Evolutionary conservation across 2,329 filamentous ascomycete genomes (phyloP).

Genomic region (Microsporum canis): DNA sequence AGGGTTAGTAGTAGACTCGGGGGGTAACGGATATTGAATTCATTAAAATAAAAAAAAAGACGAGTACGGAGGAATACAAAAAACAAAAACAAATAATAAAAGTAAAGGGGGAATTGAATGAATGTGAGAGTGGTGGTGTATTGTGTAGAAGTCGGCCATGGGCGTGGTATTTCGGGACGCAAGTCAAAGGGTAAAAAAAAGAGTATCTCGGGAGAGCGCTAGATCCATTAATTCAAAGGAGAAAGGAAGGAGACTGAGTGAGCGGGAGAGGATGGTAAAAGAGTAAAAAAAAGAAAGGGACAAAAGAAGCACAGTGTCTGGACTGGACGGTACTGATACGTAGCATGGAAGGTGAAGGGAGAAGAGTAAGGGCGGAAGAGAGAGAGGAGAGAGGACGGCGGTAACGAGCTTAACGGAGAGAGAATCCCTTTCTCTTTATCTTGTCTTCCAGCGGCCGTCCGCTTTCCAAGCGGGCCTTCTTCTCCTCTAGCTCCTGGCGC

Average conservation of each 20-base stretch:
- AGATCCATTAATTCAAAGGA: slow-evolving; percentile 10
- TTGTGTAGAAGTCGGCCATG: not conserved
- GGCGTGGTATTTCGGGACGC: slow-evolving; percentile 10
- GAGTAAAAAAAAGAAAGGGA: slow-evolving; percentile 17
- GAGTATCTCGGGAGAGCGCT: slow-evolving; percentile 17
- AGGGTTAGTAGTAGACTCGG: not conserved
- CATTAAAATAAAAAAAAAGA: slow-evolving; percentile 19
- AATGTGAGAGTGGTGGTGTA: slow-evolving; percentile 1
- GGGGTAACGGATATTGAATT: slow-evolving; percentile 3
- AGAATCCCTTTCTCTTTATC: slow-evolving; percentile 98
- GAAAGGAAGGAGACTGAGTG: slow-evolving; percentile 1
- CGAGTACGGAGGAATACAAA: slow-evolving; percentile 31
- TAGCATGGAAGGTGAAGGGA: slow-evolving; percentile 19
- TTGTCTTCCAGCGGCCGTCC: slow-evolving; percentile 95
- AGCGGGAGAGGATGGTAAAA: slow-evolving; percentile 11
- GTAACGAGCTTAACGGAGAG: slow-evolving; percentile 60
- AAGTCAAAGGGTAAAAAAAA: slow-evolving; percentile 16
- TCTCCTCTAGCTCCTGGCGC: slow-evolving; percentile 90
- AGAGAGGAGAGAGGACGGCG: not conserved
- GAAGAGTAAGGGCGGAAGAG: not conserved
- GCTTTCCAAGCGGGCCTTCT: slow-evolving; percentile 91
- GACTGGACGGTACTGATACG: not conserved
- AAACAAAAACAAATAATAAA: slow-evolving; percentile 26
- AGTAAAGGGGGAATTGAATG: slow-evolving; percentile 14
- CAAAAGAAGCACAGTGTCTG: not conserved